Percentiles rank a stretch among this genome's conserved stretches.
These are phyloP conservation scores for Ganoderma sinense DNA, from an alignment of 1,284 basidiomycete species.

Conservation along the genomic window DNA sequence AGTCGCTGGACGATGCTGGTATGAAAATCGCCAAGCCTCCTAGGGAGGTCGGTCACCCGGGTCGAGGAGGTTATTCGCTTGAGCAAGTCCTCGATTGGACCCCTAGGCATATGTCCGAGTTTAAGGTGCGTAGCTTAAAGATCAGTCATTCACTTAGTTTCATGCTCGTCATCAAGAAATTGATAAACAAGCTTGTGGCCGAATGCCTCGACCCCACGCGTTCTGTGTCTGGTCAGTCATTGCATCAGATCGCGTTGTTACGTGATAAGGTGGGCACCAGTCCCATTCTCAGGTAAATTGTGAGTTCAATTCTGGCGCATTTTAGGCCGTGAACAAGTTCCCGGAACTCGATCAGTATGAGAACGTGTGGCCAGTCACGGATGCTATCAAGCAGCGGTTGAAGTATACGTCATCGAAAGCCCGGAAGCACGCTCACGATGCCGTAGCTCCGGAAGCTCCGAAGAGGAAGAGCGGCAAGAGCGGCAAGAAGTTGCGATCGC, in stretches of 20 bases:
- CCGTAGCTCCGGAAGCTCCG: neutral
- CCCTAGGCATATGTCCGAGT: neutral
- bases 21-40: neutral
- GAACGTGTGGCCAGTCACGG: neutral
- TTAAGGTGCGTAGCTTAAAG: neutral
- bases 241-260: neutral
- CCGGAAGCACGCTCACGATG: neutral
- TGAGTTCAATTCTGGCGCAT: neutral
- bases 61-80: neutral
- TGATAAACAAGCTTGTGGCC: neutral
- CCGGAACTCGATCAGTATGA: neutral
- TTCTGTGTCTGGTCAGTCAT: neutral
- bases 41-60: neutral
- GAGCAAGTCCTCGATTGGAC: neutral
- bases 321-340: neutral
- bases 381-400: neutral
- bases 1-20: neutral
- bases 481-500: neutral
- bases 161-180: neutral
- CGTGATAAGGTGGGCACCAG: neutral
- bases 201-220: neutral
- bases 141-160: neutral
- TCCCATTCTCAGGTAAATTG: neutral
- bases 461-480: neutral
- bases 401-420: neutral